These are phyloP conservation scores for Trametes cingulata DNA, from an alignment of 768 basidiomycete species.

Conservation along the genomic window DNA sequence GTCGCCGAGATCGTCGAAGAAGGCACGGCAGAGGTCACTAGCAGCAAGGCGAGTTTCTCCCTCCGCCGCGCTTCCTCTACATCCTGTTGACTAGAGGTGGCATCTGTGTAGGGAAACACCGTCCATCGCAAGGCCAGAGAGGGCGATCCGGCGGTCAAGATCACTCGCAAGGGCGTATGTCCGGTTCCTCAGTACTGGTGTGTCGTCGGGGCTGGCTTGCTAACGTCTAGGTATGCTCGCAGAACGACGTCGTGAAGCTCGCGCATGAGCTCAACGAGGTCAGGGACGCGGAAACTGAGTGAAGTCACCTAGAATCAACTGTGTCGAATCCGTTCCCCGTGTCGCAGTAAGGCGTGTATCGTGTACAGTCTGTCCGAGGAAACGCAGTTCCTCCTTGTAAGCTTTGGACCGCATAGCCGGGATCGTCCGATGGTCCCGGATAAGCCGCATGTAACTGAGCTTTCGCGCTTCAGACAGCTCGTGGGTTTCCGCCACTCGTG, in stretches of 20 bases:
- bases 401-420: no score
- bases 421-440: no score
- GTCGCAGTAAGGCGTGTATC: no score
- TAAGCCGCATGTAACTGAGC: no score
- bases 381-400: no score
- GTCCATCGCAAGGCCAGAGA: conserved; percentile 44
- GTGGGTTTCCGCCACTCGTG: no score
- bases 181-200: neutral
- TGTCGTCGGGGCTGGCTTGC: neutral
- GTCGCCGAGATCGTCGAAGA: conserved; percentile 44
- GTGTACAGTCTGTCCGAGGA: no score
- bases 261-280: conserved; percentile 51
- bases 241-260: conserved; percentile 55
- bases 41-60: conserved; percentile 40
- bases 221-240: neutral
- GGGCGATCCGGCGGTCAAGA: conserved; percentile 52
- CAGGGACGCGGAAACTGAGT: conserved; percentile 29
- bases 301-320: neutral
- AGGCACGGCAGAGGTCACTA: conserved; percentile 45
- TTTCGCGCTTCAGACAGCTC: no score
- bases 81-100: no score
- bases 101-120: conserved; percentile 43
- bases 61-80: neutral
- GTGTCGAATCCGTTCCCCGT: no score
- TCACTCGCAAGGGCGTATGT: conserved; percentile 46